phyloP scores from a whole-genome alignment of 257 asterid species.

The Gynochthodes officinalis region DNA sequence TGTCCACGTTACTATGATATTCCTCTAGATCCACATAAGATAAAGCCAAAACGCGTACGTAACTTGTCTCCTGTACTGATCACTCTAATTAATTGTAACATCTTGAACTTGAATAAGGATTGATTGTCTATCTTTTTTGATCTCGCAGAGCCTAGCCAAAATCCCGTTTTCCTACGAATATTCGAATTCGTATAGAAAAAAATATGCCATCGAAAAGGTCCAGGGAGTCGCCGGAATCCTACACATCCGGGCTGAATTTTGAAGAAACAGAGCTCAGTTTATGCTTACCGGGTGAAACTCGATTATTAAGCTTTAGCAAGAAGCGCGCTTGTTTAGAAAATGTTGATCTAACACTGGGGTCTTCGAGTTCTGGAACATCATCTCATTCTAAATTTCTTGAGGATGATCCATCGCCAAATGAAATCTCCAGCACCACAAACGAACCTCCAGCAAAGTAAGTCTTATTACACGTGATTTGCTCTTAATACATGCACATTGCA shows the following conservation, averaged over 20 bases:
- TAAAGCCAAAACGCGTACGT: too few species aligned
- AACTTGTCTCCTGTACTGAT: too few species aligned
- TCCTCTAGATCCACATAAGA: too few species aligned
- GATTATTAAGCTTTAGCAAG: slow-evolving; percentile 28
- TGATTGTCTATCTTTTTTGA: background rate
- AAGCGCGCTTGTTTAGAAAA: slow-evolving; percentile 48
- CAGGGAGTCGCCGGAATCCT: slow-evolving; percentile 29
- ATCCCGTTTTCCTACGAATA: background rate
- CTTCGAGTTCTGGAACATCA: slow-evolving; percentile 10
- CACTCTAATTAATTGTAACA: too few species aligned
- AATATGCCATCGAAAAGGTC: slow-evolving; percentile 23
- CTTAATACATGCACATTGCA: too few species aligned
- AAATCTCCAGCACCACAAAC: slow-evolving; percentile 26
- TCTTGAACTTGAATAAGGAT: too few species aligned
- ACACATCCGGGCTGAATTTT: slow-evolving; percentile 34
- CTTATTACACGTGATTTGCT: too few species aligned
- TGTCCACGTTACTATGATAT: background rate
- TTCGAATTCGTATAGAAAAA: too few species aligned
- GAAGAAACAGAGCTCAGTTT: slow-evolving; percentile 65
- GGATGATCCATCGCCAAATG: slow-evolving; percentile 9
- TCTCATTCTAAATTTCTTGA: too few species aligned
- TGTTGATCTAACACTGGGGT: slow-evolving; percentile 33
- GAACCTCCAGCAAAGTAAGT: slow-evolving; percentile 46
- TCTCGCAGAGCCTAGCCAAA: background rate
- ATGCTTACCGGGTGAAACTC: slow-evolving; percentile 47